Evolutionary conservation across 176 grass and related monocot genomes (phyloP).

Genomic region (Eragrostis nindensis): DNA sequence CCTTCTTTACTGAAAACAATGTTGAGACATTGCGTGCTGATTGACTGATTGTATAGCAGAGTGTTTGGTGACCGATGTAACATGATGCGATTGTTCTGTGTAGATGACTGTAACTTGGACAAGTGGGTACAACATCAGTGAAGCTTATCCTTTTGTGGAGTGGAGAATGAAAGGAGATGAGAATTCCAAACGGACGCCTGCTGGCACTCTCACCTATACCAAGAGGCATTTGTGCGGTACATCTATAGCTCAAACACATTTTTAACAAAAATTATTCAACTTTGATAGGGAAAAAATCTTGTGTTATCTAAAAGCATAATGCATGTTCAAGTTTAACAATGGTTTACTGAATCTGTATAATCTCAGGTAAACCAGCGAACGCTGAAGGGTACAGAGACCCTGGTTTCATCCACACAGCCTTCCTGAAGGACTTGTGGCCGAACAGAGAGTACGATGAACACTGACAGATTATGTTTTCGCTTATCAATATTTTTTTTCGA

Average conservation of each 20-base stretch:
- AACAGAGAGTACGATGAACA: conserved; percentile 63
- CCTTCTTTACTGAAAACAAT: not conserved
- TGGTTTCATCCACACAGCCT: conserved; percentile 82
- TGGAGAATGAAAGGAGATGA: conserved; percentile 60
- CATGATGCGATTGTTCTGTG: not conserved
- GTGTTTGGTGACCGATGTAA: not conserved
- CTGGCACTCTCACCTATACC: conserved; percentile 71
- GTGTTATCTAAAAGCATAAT: not conserved
- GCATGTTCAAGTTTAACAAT: no score
- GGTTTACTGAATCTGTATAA: not conserved
- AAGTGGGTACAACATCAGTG: conserved; percentile 66
- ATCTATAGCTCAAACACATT: conserved; percentile 20
- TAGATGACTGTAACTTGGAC: conserved; percentile 91
- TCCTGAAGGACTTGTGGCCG: conserved; percentile 84
- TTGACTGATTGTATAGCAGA: not conserved
- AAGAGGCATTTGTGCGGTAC: conserved; percentile 63
- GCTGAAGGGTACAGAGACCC: conserved; percentile 85
- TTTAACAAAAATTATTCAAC: not conserved
- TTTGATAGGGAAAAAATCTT: not conserved
- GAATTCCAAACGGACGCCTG: conserved; percentile 52
- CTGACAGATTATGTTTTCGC: not conserved
- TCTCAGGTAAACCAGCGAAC: conserved; percentile 65
- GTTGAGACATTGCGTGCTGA: not conserved
- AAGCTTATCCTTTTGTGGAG: conserved; percentile 83
- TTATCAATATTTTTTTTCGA: no score